Base-by-base conservation (phyloP, 768 basidiomycete genomes). In the Lactarius indigo region DNA sequence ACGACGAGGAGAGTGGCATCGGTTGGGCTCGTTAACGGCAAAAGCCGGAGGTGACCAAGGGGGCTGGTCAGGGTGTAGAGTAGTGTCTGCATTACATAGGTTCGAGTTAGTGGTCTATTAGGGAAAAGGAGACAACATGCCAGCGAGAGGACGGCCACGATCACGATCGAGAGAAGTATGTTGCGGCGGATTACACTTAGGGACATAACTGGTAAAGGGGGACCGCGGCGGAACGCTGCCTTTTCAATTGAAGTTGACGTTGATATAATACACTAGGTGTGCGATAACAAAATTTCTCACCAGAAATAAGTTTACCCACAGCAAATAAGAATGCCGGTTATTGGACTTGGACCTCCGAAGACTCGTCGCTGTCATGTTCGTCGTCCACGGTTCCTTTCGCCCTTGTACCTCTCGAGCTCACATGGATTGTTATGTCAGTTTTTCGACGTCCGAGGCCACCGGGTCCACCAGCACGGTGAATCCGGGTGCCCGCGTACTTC, bases 1-100 rank as follows among this genome's bases (percentile, higher is more conserved):
- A 89, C 77, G 47, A 87, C 79, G 30, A 88, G 75, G 65, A 88
- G 81, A 0, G 83, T 84, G 10, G 87, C 87, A 62, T 89, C 87
- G 2, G 83, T 84, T 10, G n/a, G 17, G 17, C 26, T 39, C 17
- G 55, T 31, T 33, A 9, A 20, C 15, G 30, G 28, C 30, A 56
- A 33, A 56, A 33, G 28, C 17, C 7, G 54, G 17, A 9, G 9
- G 52, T 18, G 26, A 18, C 26, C 8, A 20, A 15, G 17, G 28
- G 52, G 12, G 52, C 28, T 23, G 23, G 50, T 28, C 52, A 54
- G 52, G 23, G 52, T 54, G 28, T 10, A 26, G 52, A 54, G 26
- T 23, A 54, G 5, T 9, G 28, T 30, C 52, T 54, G 26, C 13
- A 26, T 17, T 54, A 15, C 8, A n/a, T 23, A 15, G 28, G 52